Base-by-base conservation (phyloP, 371 early-diverging fungal genomes). In the Mucor circinelloides region DNA sequence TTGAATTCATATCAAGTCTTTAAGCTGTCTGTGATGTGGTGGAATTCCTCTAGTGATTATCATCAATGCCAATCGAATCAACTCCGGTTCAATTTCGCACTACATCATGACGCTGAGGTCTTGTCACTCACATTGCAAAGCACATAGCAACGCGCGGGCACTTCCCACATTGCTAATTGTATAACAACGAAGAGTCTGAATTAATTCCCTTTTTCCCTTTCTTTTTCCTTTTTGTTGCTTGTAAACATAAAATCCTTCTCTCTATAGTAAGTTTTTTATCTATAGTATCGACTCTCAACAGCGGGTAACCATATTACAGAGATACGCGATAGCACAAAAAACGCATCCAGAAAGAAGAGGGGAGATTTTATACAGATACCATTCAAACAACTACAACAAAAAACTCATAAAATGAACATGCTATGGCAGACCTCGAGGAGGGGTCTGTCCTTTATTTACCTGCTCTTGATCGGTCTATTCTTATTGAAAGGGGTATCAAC, bases 381-480 rank as follows among this genome's bases (percentile, higher is more conserved):
- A 40, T 17, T 40, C 40, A 40, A 40, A 10, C 13, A 36, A 13
- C 36, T 13, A 36, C 44, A 44, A 19, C 19, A 44, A 44, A 17
- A n/a, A n/a, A 46, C 46, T 19, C 50, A 27, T 25, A 64, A 64
- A 42, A 65, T 65, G 65, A 65, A 13, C 44, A 44, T 27, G 25
- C 10, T 59, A 52, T 72, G 72, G 72, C 72, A 65, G 68, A 54
- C 66, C 72, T 68, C 48, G 21, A 68, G 69, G 48, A 68, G 66
- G 54, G 72, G 72, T 72, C 72, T 72, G 72, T 61, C 69, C 31
- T 40, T 70, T 19, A 34, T 63, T 17, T 63, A n/a, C 44, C 6
- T 72, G 25, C 58, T 56, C 30, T 38, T 67, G 17, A 46, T 55
- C 28, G 32, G 44, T 12, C 30, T 65, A 10, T 40, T 62, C 9